phyloP scores from a whole-genome alignment of 345 rosid species.

The Barbarea vulgaris region DNA sequence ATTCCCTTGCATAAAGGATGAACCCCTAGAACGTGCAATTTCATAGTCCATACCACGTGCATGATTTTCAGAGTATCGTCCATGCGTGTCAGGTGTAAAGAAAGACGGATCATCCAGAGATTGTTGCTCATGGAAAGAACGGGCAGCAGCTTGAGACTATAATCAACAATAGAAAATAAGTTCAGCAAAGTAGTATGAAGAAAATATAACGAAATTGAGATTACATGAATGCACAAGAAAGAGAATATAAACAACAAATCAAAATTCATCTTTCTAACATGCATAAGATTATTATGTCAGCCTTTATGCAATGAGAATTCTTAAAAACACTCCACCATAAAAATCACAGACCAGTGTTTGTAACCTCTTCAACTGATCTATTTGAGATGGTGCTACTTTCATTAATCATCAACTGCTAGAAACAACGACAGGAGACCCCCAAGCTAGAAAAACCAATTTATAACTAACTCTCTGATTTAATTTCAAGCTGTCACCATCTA shows the following conservation, averaged over 20 bases:
- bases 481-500: neutral
- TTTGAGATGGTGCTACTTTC: neutral
- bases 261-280: neutral
- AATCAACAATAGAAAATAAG: conserved; percentile 20
- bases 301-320: neutral
- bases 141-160: conserved; percentile 52
- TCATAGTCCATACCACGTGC: conserved; percentile 57
- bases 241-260: neutral
- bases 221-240: neutral
- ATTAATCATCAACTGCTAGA: neutral
- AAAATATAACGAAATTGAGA: neutral
- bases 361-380: neutral
- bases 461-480: neutral
- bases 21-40: conserved; percentile 52
- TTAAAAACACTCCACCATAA: neutral
- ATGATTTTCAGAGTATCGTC: conserved; percentile 56
- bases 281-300: neutral
- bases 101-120: conserved; percentile 63
- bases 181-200: neutral
- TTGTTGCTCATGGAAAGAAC: conserved; percentile 67
- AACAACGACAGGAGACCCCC: neutral
- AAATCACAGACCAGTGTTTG: neutral
- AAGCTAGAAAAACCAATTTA: neutral
- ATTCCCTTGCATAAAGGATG: conserved; percentile 59
- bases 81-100: conserved; percentile 55